These are phyloP conservation scores for Ascochyta koolunga DNA, from an alignment of 2,329 filamentous ascomycete genomes.

Conservation along the genomic window DNA sequence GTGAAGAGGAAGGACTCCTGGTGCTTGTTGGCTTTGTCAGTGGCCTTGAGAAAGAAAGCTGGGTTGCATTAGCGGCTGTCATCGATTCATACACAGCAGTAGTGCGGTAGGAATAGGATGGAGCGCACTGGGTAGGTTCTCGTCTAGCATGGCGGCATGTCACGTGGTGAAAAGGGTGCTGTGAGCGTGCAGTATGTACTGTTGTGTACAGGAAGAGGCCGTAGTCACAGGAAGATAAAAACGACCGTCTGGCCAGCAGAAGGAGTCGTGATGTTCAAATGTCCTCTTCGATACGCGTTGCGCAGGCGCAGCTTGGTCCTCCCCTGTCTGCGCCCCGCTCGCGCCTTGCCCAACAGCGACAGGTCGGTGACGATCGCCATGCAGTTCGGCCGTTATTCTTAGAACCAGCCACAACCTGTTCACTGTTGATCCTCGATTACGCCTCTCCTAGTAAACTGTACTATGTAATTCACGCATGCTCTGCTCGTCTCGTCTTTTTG, in stretches of 20 bases:
- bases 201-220: background rate
- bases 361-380: background rate
- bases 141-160: conserved; percentile 75
- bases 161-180: background rate
- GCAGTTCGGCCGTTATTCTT: conserved; percentile 15
- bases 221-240: background rate
- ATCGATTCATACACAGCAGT: background rate
- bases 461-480: background rate
- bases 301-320: conserved; percentile 12
- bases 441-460: background rate
- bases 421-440: background rate
- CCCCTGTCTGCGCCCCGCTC: conserved; percentile 11
- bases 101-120: background rate
- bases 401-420: background rate
- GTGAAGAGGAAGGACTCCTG: conserved; percentile 62
- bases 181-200: background rate
- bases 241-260: conserved; percentile 4
- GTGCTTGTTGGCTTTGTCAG: conserved; percentile 57
- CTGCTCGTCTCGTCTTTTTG: background rate
- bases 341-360: conserved; percentile 8
- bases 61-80: conserved; percentile 13
- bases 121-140: conserved; percentile 77
- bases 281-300: conserved; percentile 15
- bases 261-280: conserved; percentile 8
- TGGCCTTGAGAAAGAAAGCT: conserved; percentile 66